Percentiles rank a stretch among this genome's conserved stretches.
Conservation (phyloP, 176 grass and related monocot genomes). For the Miscanthus lutarioriparius region DNA sequence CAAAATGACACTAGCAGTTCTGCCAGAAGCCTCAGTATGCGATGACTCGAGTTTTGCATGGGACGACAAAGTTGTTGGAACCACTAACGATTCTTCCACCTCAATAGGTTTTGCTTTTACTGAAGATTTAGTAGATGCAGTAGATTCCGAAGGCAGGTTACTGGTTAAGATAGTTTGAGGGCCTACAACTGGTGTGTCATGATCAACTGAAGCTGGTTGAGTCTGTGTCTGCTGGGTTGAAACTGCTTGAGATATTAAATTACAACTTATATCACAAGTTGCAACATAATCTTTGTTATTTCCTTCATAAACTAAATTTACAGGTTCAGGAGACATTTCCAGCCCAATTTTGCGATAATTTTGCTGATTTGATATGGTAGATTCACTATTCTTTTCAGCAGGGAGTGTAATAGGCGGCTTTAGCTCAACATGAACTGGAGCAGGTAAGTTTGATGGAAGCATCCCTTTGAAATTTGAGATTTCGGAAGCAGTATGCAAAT, state of each 20-base stretch:
- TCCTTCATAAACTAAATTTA: slow-evolving; percentile 22
- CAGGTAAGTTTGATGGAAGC: slow-evolving; percentile 24
- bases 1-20: not conserved
- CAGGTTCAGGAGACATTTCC: slow-evolving; percentile 18
- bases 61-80: slow-evolving; percentile 21
- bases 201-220: slow-evolving; percentile 14
- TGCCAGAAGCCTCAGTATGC: slow-evolving; percentile 24
- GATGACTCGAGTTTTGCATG: slow-evolving; percentile 8
- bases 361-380: slow-evolving; percentile 20
- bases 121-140: slow-evolving; percentile 1
- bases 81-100: slow-evolving; percentile 17
- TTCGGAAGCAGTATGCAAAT: slow-evolving; percentile 33
- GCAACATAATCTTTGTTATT: slow-evolving; percentile 12
- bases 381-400: slow-evolving; percentile 40
- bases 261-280: slow-evolving; percentile 27
- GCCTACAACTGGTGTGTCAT: slow-evolving; percentile 23
- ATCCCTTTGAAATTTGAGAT: slow-evolving; percentile 18
- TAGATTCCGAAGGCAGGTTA: slow-evolving; percentile 14
- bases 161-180: slow-evolving; percentile 20
- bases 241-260: not conserved
- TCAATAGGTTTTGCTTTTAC: slow-evolving; percentile 26
- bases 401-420: slow-evolving; percentile 12
- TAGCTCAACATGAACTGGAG: slow-evolving; percentile 33
- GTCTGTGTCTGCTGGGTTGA: slow-evolving; percentile 31
- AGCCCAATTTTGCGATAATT: not conserved